These are phyloP conservation scores for Chimonanthus praecox DNA, from an alignment of 164 flowering plant genomes.

Conservation along the genomic window DNA sequence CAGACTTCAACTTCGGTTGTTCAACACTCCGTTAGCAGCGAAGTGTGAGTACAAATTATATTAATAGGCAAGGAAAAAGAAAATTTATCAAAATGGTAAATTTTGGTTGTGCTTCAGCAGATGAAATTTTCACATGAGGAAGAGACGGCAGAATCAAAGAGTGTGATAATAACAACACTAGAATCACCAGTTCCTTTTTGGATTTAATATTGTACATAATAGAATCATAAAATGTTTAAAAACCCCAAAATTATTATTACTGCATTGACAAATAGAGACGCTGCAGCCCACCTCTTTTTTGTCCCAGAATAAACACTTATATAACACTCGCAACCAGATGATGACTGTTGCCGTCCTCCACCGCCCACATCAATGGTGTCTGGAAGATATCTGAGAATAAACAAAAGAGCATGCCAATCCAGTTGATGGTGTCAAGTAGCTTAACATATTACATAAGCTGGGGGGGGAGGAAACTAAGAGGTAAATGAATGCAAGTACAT, in stretches of 20 bases:
- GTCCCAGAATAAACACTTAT: background rate
- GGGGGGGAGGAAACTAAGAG: background rate
- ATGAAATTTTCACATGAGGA: background rate
- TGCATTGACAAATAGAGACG: too few relatives aligned
- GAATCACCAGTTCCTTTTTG: background rate
- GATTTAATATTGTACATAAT: background rate
- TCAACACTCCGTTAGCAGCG: too few relatives aligned
- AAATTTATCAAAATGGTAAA: too few relatives aligned
- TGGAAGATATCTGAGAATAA: conserved; percentile 50
- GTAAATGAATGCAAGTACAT: background rate
- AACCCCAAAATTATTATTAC: background rate
- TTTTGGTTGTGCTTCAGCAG: background rate
- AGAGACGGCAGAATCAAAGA: background rate
- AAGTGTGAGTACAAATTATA: too few relatives aligned
- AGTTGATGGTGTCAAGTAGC: too few relatives aligned
- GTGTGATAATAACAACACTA: background rate
- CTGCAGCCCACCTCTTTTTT: background rate
- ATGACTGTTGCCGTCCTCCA: conserved; percentile 43
- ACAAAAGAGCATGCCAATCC: background rate
- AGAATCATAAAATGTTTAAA: background rate
- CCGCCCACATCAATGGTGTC: conserved; percentile 68
- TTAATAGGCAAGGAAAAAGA: too few relatives aligned
- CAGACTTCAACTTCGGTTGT: too few relatives aligned
- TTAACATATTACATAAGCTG: background rate
- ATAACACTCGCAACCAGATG: conserved; percentile 66